Evolutionary conservation across 1,284 basidiomycete species (phyloP).

Genomic region (Cutaneotrichosporon dermatis): DNA sequence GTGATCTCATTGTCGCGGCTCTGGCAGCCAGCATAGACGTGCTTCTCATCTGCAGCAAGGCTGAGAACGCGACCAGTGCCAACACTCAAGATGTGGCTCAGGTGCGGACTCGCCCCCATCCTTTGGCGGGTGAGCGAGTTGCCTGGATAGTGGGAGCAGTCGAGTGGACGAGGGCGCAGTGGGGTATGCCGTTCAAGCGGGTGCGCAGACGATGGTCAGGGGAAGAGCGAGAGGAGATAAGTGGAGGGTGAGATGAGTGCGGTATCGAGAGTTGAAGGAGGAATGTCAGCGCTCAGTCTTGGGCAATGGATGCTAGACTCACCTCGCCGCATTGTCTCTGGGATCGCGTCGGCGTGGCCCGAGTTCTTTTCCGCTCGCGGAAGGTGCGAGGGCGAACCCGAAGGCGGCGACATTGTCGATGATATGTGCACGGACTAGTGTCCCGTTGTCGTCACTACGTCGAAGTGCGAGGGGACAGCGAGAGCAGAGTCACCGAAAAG

Average conservation of each 20-base stretch:
- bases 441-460: too few relatives aligned
- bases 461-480: too few relatives aligned
- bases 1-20: slow-evolving; percentile 67
- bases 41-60: slow-evolving; percentile 63
- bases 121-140: slow-evolving; percentile 46
- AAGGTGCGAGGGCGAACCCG: not conserved
- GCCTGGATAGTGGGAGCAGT: not conserved
- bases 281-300: not conserved
- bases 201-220: too few relatives aligned
- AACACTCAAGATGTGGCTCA: slow-evolving; percentile 46
- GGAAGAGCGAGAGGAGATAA: too few relatives aligned
- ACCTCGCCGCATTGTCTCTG: slow-evolving; percentile 7
- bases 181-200: too few relatives aligned
- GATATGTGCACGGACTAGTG: not conserved
- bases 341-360: not conserved
- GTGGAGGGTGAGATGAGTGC: too few relatives aligned
- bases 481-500: too few relatives aligned
- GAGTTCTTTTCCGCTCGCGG: not conserved
- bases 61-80: slow-evolving; percentile 58
- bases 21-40: slow-evolving; percentile 82
- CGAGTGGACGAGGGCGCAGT: too few relatives aligned
- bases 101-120: slow-evolving; percentile 42
- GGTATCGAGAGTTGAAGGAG: not conserved
- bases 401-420: not conserved
- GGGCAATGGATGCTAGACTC: not conserved